Percentiles rank a stretch among this genome's conserved stretches.
Conservation (phyloP, 257 asterid genomes). For the Penstemon eatonii region DNA sequence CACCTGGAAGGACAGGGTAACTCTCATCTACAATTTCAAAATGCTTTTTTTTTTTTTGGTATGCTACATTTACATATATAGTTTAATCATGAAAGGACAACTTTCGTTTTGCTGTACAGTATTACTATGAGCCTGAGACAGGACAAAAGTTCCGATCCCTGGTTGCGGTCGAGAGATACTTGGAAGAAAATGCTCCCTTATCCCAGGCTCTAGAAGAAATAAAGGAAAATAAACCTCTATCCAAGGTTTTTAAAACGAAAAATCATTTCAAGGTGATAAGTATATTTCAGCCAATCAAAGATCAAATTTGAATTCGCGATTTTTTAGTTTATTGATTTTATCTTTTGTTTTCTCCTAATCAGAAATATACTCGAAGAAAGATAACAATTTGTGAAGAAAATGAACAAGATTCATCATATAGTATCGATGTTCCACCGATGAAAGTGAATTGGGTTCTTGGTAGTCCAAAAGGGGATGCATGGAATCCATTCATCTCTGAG, state of each 20-base stretch:
- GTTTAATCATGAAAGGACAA: background rate
- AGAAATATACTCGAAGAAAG: conserved; percentile 39
- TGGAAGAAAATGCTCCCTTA: conserved; percentile 55
- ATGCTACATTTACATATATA: background rate
- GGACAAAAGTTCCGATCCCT: conserved; percentile 74
- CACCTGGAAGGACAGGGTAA: conserved; percentile 38
- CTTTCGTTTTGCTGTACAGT: conserved; percentile 41
- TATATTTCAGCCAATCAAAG: background rate
- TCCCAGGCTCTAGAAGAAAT: conserved; percentile 47
- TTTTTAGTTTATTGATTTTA: background rate
- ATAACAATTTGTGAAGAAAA: conserved; percentile 26
- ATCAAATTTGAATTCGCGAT: background rate
- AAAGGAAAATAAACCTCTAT: conserved; percentile 53
- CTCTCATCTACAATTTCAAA: conserved; percentile 6
- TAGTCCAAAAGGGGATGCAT: conserved; percentile 55
- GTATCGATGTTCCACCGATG: conserved; percentile 39
- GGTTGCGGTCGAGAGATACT: conserved; percentile 52
- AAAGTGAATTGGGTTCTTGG: conserved; percentile 76
- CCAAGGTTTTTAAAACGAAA: conserved; percentile 54
- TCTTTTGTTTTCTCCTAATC: conserved; percentile 16
- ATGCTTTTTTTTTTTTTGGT: background rate
- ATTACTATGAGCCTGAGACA: conserved; percentile 75
- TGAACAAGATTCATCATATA: conserved; percentile 36
- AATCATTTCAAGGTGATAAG: conserved; percentile 42
- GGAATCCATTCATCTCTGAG: conserved; percentile 63